Conservation (phyloP, 2,329 filamentous ascomycete genomes). For the Aspergillus ruber region DNA sequence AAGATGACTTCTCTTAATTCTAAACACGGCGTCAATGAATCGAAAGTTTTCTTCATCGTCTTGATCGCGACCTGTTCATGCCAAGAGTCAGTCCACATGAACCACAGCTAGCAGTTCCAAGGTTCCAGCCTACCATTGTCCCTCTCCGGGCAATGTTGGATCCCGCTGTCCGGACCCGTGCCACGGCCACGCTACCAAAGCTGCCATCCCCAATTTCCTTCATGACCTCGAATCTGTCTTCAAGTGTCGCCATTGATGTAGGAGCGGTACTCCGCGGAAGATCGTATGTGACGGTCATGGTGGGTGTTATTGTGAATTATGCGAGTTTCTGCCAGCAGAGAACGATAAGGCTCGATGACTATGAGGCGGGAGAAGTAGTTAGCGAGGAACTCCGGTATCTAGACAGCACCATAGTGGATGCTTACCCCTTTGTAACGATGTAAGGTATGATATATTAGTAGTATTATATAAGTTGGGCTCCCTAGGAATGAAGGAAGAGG, state of each 20-base stretch:
- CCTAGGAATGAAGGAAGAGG: slow-evolving; percentile 1
- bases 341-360: slow-evolving; percentile 18
- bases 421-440: neutral
- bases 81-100: neutral
- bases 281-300: slow-evolving; percentile 73
- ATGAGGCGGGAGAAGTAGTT: neutral
- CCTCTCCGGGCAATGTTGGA: slow-evolving; percentile 81
- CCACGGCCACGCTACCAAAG: slow-evolving; percentile 91
- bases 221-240: slow-evolving; percentile 92
- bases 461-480: neutral
- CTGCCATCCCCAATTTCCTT: slow-evolving; percentile 99
- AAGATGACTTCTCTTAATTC: slow-evolving; percentile 97
- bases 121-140: slow-evolving; percentile 65
- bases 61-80: slow-evolving; percentile 82
- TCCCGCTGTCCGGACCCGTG: slow-evolving; percentile 83
- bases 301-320: slow-evolving; percentile 29
- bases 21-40: slow-evolving; percentile 81
- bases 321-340: slow-evolving; percentile 35
- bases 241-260: slow-evolving; percentile 54
- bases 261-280: slow-evolving; percentile 56
- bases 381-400: neutral
- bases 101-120: neutral
- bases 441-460: slow-evolving; percentile 2
- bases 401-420: neutral
- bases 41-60: slow-evolving; percentile 99